These are phyloP conservation scores for Megacollybia platyphylla DNA, from an alignment of 1,284 basidiomycete genomes.

Conservation along the genomic window DNA sequence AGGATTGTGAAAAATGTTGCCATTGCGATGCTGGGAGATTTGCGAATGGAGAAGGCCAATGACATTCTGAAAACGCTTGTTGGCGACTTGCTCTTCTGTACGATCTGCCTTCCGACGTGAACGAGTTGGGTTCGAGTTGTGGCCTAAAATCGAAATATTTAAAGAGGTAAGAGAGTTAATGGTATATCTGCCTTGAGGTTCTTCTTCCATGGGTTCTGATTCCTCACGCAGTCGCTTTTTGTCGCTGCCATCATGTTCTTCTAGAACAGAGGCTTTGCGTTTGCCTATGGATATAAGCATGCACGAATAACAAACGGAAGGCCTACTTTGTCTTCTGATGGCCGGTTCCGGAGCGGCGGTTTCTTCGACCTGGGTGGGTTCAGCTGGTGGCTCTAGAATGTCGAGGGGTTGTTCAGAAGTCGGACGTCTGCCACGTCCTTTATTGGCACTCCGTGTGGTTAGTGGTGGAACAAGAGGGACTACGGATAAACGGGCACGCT, in stretches of 20 bases:
- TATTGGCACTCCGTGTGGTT: too few relatives aligned
- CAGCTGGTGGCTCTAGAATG: conserved; percentile 9
- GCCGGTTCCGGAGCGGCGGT: conserved; percentile 6
- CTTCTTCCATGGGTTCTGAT: conserved; percentile 53
- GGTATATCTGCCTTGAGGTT: conserved; percentile 34
- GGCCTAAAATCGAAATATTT: background rate
- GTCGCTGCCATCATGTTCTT: conserved; percentile 37
- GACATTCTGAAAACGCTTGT: conserved; percentile 70
- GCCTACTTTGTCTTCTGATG: conserved; percentile 5
- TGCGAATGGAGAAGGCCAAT: conserved; percentile 71
- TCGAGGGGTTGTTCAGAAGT: conserved; percentile 11
- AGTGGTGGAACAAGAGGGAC: too few relatives aligned
- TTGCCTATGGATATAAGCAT: conserved; percentile 34
- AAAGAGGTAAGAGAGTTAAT: background rate
- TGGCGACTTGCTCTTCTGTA: conserved; percentile 33
- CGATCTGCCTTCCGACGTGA: conserved; percentile 21
- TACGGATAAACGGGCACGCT: too few relatives aligned
- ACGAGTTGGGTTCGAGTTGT: conserved; percentile 8
- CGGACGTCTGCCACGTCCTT: conserved; percentile 1
- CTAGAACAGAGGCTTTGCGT: conserved; percentile 49
- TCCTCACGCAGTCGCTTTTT: conserved; percentile 57
- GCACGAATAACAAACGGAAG: background rate
- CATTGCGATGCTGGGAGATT: conserved; percentile 76
- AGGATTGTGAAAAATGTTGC: conserved; percentile 83
- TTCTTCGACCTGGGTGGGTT: conserved; percentile 1